Evolutionary conservation across 805 yeast species (phyloP), one percentile per base, ranked within the genome.

Genomic region (Yamadazyma akitaensis): DNA sequence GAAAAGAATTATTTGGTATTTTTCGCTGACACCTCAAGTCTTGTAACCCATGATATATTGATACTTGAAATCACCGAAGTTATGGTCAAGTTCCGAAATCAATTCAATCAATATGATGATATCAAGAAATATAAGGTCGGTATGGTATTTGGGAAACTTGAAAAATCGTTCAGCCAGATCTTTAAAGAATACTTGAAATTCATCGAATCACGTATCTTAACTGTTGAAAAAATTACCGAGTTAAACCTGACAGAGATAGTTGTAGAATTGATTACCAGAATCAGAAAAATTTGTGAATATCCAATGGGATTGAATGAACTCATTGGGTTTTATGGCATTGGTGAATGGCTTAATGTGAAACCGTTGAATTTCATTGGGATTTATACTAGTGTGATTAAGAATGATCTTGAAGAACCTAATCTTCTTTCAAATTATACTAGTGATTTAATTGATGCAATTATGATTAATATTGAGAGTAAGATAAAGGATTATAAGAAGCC

Each of bases 381-480:
- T 11, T 76, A 76, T 55, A 72, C 82, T 0, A 70, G 80, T 32
- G 77, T 78, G 2, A 66, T 76, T 10, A 71, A 75, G 11, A 44
- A 39, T 17, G 72, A 73, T 2, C 72, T 72, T 8, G 60, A 65
- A 1, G 75, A 76, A 41, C 73, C 82, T 1, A 66, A 69, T 19
- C 63, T 85, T 51, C 63, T 89, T 30, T 76, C 89, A 1, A 74
- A 85, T 37, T 91, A 77, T 58, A 77, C 81, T 50, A 78, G 90
- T 43, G 98, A 92, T 61, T 74, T 85, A 37, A 75, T 92, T 37
- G 97, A 91, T 62, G 81, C 83, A 38, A 75, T 88, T 21, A 73
- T 84, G 60, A 70, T 82, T 28, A 76, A 77, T 44, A 65, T 91
- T 40, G 95, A 86, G 60, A 69, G 79, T 43, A 76, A 76, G 52